Conservation (phyloP, 2,329 filamentous ascomycete species). For the Blastomyces gilchristii region DNA sequence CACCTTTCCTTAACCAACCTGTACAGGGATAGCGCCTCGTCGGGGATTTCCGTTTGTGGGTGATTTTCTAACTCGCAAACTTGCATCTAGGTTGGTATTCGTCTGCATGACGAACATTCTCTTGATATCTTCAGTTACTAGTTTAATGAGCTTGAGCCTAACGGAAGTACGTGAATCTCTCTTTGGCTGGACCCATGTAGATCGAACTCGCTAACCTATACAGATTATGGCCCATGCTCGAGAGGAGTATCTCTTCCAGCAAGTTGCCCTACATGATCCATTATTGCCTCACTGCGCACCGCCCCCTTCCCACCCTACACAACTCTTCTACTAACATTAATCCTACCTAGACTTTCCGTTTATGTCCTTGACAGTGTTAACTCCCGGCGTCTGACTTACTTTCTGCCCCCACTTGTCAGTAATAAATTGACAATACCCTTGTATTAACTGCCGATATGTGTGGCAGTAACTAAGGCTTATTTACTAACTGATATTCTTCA, state of each 20-base stretch:
- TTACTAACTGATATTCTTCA: constrained; percentile 5
- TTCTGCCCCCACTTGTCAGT: constrained; percentile 38
- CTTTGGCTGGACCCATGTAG: constrained; percentile 7
- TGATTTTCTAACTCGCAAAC: background rate
- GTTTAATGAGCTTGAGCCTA: constrained; percentile 48
- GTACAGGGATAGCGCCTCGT: constrained; percentile 12
- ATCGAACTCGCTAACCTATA: constrained; percentile 6
- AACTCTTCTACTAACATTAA: constrained; percentile 4
- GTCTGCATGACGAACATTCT: constrained; percentile 52
- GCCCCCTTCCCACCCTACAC: constrained; percentile 2
- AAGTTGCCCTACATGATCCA: constrained; percentile 16
- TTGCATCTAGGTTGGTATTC: constrained; percentile 42
- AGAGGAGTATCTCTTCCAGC: constrained; percentile 54
- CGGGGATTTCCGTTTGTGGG: background rate
- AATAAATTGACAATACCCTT: constrained; percentile 6
- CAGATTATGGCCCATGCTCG: constrained; percentile 52
- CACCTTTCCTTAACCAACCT: background rate
- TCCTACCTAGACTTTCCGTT: constrained; percentile 28
- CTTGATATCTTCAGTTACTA: constrained; percentile 50
- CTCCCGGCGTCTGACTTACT: constrained; percentile 38
- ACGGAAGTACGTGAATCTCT: constrained; percentile 39
- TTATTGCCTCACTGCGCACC: constrained; percentile 4
- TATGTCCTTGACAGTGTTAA: constrained; percentile 39
- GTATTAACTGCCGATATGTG: background rate
- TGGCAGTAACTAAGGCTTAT: background rate